A percentile compares a stretch with the other conserved stretches of the same genome.
Conservation (phyloP, 768 basidiomycete genomes). For the Suillus decipiens region DNA sequence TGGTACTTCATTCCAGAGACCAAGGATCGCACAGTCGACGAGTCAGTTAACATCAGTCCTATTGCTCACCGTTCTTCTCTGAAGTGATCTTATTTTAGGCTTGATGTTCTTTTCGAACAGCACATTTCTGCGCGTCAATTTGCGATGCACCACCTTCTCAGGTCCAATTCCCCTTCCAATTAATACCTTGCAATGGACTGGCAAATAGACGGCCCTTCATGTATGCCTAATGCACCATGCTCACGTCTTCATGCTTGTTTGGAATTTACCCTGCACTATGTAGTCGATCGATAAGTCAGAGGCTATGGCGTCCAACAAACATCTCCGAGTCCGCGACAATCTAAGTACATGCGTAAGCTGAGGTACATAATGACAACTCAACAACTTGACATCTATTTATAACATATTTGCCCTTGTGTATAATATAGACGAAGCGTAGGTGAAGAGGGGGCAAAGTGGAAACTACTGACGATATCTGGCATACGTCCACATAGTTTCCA, state of each 20-base stretch:
- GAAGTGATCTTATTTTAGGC: slow-evolving; percentile 13
- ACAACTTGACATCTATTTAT: no score
- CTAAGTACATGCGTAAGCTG: no score
- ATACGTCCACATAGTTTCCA: background rate
- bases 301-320: no score
- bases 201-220: background rate
- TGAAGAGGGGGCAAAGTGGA: no score
- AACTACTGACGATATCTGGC: background rate
- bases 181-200: background rate
- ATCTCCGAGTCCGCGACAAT: no score
- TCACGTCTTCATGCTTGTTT: no score
- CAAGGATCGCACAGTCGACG: slow-evolving; percentile 29
- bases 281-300: no score
- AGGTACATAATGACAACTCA: no score
- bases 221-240: background rate
- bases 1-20: slow-evolving; percentile 32
- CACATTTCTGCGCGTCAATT: slow-evolving; percentile 32
- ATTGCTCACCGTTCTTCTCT: background rate
- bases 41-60: slow-evolving; percentile 19
- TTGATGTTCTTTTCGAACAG: slow-evolving; percentile 34
- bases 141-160: slow-evolving; percentile 19
- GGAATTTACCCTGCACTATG: no score
- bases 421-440: no score
- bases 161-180: background rate
- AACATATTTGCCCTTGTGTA: no score